Conservation (phyloP, 2,329 filamentous ascomycete species). For the Mycocentrospora acerina region DNA sequence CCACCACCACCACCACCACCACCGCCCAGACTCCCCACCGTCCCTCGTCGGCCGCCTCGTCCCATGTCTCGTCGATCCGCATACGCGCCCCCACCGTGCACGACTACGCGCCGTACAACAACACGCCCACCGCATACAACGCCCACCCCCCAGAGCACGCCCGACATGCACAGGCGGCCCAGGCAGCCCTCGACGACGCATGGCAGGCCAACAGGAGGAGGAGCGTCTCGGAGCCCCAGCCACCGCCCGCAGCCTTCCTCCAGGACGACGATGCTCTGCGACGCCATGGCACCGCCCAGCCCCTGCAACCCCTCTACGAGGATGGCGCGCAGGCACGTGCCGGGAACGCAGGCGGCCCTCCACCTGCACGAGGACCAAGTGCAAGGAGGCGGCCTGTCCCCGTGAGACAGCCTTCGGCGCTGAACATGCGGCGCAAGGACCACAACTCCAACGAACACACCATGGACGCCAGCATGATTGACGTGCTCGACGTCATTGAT, state of each 20-base stretch:
- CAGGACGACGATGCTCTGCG: conserved; percentile 29
- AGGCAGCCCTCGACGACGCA: conserved; percentile 9
- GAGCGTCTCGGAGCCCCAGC: conserved; percentile 37
- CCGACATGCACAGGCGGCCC: conserved; percentile 6
- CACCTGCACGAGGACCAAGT: conserved; percentile 12
- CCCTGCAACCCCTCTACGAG: conserved; percentile 38
- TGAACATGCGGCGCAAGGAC: conserved; percentile 27
- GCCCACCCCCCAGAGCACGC: no score
- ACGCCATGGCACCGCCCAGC: conserved; percentile 27
- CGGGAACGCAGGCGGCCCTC: conserved; percentile 13
- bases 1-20: conserved; percentile 32
- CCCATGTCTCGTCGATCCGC: conserved; percentile 26
- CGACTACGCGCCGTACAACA: neutral
- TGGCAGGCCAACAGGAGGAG: conserved; percentile 27
- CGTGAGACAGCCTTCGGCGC: conserved; percentile 24
- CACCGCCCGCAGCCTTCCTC: conserved; percentile 22
- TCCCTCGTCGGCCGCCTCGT: conserved; percentile 13
- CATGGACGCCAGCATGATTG: conserved; percentile 59
- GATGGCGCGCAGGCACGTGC: conserved; percentile 14
- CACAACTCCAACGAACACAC: conserved; percentile 48
- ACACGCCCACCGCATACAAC: no score
- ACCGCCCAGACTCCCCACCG: conserved; percentile 17
- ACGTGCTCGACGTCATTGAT: conserved; percentile 70
- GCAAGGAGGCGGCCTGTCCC: conserved; percentile 18
- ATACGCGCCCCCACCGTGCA: conserved; percentile 24